Evolutionary conservation across 345 rosid species (phyloP), one percentile per base, ranked within the genome.

Genomic region (Lepidium sativum): DNA sequence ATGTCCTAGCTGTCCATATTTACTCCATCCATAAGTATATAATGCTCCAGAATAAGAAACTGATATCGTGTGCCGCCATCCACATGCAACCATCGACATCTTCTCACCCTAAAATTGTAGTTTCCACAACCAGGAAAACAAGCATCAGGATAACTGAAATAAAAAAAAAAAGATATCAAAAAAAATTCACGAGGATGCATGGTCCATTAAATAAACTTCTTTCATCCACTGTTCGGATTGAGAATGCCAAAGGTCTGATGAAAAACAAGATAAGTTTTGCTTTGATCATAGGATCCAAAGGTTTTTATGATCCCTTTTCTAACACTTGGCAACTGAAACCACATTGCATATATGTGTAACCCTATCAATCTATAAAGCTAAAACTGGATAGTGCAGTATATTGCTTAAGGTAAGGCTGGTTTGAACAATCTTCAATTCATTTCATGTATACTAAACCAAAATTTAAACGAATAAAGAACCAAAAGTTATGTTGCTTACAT

Each of bases 1-100:
- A 71, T 90, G 99, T 63, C 99, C 99, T 39, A 94, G 81, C 69
- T 94, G 99, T 72, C 99, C 99, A 75, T 90, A 94, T 77, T 94
- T 88, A 77, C 97, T 94, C 99, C 97, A 90, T 63, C 99, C 99
- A 63, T 82, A 86, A 50, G 92, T 88, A 81, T 86, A 94, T 54
- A 94, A 65, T 41, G 80, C 84, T 65, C 95, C 96, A 49, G 85
- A 82, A 63, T 81, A 81, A 12, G 95, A 83, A 55, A 94, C 91
- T 40, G 96, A 82, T 71, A 86, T 86, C 23, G 97, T 87, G 80
- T 94, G 99, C 65, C 97, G 75, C 99, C 99, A 94, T 73, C 99
- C 99, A 63, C 99, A 94, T 49, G 97, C 96, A 76, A 94, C 95
- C 84, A 82, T 72, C 15, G 74, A 68, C 97, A 88, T 90, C 73